Conservation (phyloP, 2,329 filamentous ascomycete species). For the Phaeoacremonium minimum region DNA sequence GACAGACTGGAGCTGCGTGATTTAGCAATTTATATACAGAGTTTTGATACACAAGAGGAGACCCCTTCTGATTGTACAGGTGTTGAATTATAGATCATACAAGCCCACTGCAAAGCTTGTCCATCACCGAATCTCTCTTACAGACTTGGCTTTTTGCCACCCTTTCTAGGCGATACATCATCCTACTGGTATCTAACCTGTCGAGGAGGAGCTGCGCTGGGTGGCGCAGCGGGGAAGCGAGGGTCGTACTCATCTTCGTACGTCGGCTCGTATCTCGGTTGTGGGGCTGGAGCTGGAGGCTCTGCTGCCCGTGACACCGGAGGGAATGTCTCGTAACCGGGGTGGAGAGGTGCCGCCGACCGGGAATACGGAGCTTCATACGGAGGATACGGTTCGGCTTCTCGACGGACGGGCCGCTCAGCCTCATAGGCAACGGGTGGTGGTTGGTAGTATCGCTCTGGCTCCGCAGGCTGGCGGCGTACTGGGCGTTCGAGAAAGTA, state of each 20-base stretch:
- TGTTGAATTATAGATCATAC: too few relatives aligned
- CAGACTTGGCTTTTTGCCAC: too few relatives aligned
- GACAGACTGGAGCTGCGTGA: too few relatives aligned
- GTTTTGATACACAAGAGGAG: too few relatives aligned
- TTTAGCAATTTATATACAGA: too few relatives aligned
- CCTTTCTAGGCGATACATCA: too few relatives aligned
- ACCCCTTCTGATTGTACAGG: too few relatives aligned
- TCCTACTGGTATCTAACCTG: constrained; percentile 10
- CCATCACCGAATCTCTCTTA: too few relatives aligned
- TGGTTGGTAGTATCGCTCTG: constrained; percentile 11
- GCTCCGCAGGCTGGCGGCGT: constrained; percentile 23
- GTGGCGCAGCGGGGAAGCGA: constrained; percentile 26
- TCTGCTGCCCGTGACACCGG: constrained; percentile 9
- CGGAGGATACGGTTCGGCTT: constrained; percentile 8
- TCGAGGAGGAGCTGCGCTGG: constrained; percentile 6
- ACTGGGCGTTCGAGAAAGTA: constrained; percentile 41
- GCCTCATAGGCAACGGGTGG: not conserved
- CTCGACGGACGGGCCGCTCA: constrained; percentile 7
- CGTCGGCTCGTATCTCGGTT: constrained; percentile 9
- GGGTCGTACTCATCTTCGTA: constrained; percentile 41
- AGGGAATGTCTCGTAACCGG: not conserved
- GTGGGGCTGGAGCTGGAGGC: constrained; percentile 5
- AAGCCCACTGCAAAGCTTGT: too few relatives aligned
- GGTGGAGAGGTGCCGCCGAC: constrained; percentile 2
- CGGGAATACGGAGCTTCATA: constrained; percentile 7